These are phyloP conservation scores for Venturia effusa DNA, from an alignment of 2,329 filamentous ascomycete species.

Conservation along the genomic window DNA sequence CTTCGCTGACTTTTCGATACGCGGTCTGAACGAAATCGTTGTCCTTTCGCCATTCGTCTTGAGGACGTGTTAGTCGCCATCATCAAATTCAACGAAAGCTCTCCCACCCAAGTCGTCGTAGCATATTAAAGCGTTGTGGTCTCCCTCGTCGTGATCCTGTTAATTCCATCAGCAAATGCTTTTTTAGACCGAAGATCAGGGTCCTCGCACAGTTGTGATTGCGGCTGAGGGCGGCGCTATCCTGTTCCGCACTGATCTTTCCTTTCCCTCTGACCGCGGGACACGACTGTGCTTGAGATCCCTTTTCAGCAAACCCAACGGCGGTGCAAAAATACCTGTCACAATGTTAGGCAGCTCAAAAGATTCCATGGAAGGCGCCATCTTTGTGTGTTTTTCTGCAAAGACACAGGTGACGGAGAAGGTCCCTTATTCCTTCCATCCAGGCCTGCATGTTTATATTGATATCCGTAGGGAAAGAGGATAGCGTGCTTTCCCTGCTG, in stretches of 20 bases:
- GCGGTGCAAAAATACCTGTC: neutral
- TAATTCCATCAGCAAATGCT: neutral
- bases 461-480: neutral
- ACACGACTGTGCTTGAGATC: neutral
- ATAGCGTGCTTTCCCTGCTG: neutral
- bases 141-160: neutral
- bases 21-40: conserved; percentile 59
- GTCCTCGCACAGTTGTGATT: neutral
- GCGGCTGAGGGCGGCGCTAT: neutral
- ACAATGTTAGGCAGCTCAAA: neutral
- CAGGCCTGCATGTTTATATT: no score
- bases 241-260: neutral
- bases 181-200: neutral
- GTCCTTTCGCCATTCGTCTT: conserved; percentile 30
- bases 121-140: neutral
- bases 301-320: neutral
- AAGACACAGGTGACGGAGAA: no score
- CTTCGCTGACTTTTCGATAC: conserved; percentile 44
- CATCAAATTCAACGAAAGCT: neutral
- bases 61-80: neutral
- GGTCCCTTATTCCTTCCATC: no score
- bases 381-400: neutral
- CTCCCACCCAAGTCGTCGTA: neutral
- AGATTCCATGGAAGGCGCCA: neutral
- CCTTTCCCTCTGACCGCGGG: neutral